A percentile compares a stretch with the other conserved stretches of the same genome.
Conservation (phyloP, 2,329 filamentous ascomycete species). For the Calonectria fujianensis region DNA sequence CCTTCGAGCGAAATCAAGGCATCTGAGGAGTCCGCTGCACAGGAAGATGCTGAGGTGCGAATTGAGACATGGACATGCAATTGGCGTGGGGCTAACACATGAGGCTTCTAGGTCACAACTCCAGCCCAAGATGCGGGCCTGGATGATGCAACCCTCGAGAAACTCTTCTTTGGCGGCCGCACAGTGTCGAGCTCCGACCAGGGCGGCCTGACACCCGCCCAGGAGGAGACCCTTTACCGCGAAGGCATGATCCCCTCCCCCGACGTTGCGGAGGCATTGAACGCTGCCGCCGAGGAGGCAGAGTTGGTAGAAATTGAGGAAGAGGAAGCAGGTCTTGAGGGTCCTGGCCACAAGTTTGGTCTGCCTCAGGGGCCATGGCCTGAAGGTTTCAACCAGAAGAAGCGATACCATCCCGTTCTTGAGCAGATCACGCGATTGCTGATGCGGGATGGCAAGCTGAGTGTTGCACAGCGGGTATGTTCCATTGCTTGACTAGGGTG, state of each 20-base stretch:
- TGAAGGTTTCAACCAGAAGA: conserved; percentile 78
- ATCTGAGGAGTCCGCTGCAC: conserved; percentile 31
- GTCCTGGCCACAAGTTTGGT: conserved; percentile 84
- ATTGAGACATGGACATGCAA: conserved; percentile 40
- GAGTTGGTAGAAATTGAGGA: conserved; percentile 42
- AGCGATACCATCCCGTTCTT: conserved; percentile 90
- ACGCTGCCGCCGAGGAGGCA: conserved; percentile 50
- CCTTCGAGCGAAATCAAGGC: conserved; percentile 25
- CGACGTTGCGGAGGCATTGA: conserved; percentile 57
- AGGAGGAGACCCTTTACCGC: conserved; percentile 66
- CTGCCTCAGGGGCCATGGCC: conserved; percentile 81
- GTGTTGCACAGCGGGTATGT: conserved; percentile 89
- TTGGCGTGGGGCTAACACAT: conserved; percentile 44
- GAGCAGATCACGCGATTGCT: conserved; percentile 92
- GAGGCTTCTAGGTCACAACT: conserved; percentile 43
- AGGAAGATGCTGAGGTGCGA: conserved; percentile 50
- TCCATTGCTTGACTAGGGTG: not conserved
- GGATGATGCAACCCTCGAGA: conserved; percentile 61
- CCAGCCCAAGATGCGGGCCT: conserved; percentile 52
- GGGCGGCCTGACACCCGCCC: conserved; percentile 63
- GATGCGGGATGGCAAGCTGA: conserved; percentile 94
- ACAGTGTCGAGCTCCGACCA: conserved; percentile 54
- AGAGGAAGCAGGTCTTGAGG: conserved; percentile 51
- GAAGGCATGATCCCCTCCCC: conserved; percentile 64
- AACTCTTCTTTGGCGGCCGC: conserved; percentile 62